phyloP scores from a whole-genome alignment of 1,284 basidiomycete genomes.

The Moniliella sp. region DNA sequence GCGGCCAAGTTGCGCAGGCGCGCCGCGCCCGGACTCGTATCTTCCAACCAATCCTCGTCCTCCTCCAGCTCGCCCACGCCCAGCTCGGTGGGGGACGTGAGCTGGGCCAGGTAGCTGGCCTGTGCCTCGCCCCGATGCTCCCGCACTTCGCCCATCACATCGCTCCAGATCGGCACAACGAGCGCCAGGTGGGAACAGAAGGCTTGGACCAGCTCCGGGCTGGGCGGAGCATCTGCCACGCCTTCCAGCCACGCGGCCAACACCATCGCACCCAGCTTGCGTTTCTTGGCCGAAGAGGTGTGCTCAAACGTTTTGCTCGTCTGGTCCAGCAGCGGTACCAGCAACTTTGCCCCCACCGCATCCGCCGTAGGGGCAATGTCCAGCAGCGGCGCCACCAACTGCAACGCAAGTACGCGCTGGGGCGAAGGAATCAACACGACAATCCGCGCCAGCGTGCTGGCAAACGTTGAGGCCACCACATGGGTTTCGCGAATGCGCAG shows the following conservation, averaged over 20 bases:
- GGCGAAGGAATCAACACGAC: conserved; percentile 8
- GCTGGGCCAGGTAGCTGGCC: no score
- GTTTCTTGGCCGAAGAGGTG: conserved; percentile 17
- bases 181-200: conserved; percentile 9
- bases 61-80: conserved; percentile 5
- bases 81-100: no score
- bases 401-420: conserved; percentile 10
- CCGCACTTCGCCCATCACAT: conserved; percentile 18
- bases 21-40: conserved; percentile 17
- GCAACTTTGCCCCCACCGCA: not conserved
- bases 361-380: conserved; percentile 1
- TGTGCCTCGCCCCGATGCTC: conserved; percentile 2
- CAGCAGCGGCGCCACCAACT: conserved; percentile 4
- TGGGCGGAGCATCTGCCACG: not conserved
- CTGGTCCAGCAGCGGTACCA: conserved; percentile 1
- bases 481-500: conserved; percentile 18
- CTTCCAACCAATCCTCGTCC: conserved; percentile 16
- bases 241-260: conserved; percentile 8
- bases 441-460: conserved; percentile 17
- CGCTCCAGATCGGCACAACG: conserved; percentile 22
- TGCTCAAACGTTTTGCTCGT: conserved; percentile 14
- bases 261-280: conserved; percentile 16
- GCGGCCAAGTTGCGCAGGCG: conserved; percentile 8
- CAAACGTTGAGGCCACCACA: conserved; percentile 14
- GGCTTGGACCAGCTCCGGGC: conserved; percentile 1